phyloP scores from a whole-genome alignment of 345 rosid genomes.

The Gossypium raimondii region DNA sequence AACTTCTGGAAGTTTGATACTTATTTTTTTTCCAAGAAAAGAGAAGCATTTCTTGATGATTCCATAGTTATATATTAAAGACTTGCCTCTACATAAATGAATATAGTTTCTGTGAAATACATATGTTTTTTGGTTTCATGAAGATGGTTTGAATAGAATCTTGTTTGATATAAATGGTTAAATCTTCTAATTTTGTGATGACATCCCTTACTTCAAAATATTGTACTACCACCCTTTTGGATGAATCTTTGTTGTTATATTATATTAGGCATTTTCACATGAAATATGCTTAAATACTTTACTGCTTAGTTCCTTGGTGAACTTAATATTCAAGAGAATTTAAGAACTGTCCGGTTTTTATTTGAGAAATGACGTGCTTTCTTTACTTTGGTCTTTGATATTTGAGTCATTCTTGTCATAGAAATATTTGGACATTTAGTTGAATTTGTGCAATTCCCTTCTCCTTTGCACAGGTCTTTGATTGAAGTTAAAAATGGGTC shows the following conservation, averaged over 20 bases:
- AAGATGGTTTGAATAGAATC: not conserved
- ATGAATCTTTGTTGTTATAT: not conserved
- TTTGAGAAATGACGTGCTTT: not conserved
- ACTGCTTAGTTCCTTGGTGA: not conserved
- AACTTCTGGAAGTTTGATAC: too few relatives aligned
- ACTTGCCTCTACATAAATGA: not conserved
- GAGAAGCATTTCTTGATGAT: not conserved
- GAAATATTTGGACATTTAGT: not conserved
- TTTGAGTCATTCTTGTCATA: not conserved
- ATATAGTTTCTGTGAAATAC: not conserved
- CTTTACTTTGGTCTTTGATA: not conserved
- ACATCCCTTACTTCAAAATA: not conserved
- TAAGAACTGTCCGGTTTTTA: not conserved
- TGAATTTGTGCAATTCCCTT: slow-evolving; percentile 1
- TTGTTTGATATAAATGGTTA: not conserved
- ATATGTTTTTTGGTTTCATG: not conserved
- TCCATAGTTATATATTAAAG: not conserved
- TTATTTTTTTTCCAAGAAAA: too few relatives aligned
- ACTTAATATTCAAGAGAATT: not conserved
- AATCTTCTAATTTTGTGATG: not conserved
- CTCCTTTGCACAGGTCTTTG: slow-evolving; percentile 31
- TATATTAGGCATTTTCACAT: not conserved
- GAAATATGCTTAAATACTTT: not conserved
- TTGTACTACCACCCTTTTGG: not conserved
- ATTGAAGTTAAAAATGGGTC: slow-evolving; percentile 42